Evolutionary conservation across 1,284 basidiomycete species (phyloP), one percentile per base, ranked within the genome.

Genomic region (Puccinia horiana): DNA sequence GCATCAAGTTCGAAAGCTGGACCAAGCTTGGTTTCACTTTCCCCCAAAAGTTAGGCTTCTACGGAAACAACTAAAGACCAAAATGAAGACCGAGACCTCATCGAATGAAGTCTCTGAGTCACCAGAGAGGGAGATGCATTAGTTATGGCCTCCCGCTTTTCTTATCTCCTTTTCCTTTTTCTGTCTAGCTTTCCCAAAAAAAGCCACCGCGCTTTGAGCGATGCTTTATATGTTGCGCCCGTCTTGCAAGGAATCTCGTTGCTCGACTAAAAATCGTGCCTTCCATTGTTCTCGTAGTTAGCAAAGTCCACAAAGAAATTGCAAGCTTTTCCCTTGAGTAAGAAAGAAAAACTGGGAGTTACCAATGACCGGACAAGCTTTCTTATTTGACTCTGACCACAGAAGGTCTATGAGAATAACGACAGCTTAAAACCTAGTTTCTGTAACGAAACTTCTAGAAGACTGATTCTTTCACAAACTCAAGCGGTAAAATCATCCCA

Each of bases 1-100:
- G 18, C 16, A 14, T 70, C 47, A 44, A n/a, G n/a, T 70, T 70
- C 42, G 69, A 70, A 12, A 70, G 69, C 42, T 70, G 69, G 69
- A 20, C 18, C 40, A 40, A 70, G n/a, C 14, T 70, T n/a, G 69
- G 69, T 29, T 70, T 70, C 69, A 70, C 69, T 49, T 70, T 70
- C 69, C 69, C 69, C 42, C 26, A 70, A 29, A 70, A 70, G 49
- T 47, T 49, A 3, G 69, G 69, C 42, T 35, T 70, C 42, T 70
- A 70, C 69, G 44, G 16, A 16, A 29, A 70, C 40, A 44, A 70
- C 12, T 70, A 35, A 70, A 65, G 40, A 11, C 29, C n/a, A n/a
- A 47, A 47, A 35, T 11, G 5, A 70, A 49, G 69, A n/a, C n/a
- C 5, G 26, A 49, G 42, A 49, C 44, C 47, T 70, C 42, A 70